Evolutionary conservation across 768 basidiomycete species (phyloP), one percentile per base, ranked within the genome.

Genomic region (Strobilomyces confusus): DNA sequence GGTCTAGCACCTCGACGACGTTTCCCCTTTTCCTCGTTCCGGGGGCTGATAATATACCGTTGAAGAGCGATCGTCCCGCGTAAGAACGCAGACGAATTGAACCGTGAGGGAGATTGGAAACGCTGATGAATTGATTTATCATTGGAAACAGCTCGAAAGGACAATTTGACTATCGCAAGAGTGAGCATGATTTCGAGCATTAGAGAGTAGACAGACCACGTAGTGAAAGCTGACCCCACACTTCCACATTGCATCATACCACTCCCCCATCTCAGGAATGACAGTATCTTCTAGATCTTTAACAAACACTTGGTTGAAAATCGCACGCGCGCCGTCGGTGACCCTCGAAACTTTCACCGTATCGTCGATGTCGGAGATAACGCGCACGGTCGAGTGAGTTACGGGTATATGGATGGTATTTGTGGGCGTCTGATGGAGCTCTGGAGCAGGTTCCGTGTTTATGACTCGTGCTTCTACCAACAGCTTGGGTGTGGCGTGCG

Each of bases 301-400:
- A 15, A 92, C 92, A 56, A 99, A 98, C 1, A 95, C 93, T 63
- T 94, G 95, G 51, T 86, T 78, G 68, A 98, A 97, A 4, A 91
- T 85, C 1, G 84, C 76, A 38, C 92, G 79, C 1, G 92, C 85
- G 0, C 95, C 95, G 3, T 77, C 75, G 6, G 87, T 63, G n/a
- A 99, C 78, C 43, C 86, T 84, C 0, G 92, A 86, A 40, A 62
- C 40, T 29, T 62, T 72, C 14, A 97, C 78, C 0, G 95, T 98
- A 69, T 98, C 95, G 63, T 98, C 95, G 40, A 98, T 87, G 61
- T 98, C 95, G 9, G 92, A 95, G 14, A 98, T 86, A 50, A 95
- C 80, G 17, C 91, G 84, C 14, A 95, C 69, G 2, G 80, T 78
- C 3, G 80, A 79, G 60, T 83, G 73, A 0, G 86, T 80, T 33